Evolutionary conservation across 306 rosid species (phyloP).

Genomic region (Medicago truncatula): MtrunA17r5.0-ANR NC_053045.1:1305001-1305500

Average conservation of each 20-base stretch:
- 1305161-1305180: constrained; percentile 78
- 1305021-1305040: neutral
- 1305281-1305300: constrained; percentile 7
- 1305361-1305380: constrained; percentile 91
- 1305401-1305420: constrained; percentile 98
- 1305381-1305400: constrained; percentile 83
- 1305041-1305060: constrained; percentile 22
- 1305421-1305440: constrained; percentile 75
- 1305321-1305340: constrained; percentile 91
- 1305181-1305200: constrained; percentile 21
- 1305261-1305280: constrained; percentile 12
- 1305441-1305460: constrained; percentile 34
- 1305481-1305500: constrained; percentile 15
- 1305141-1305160: constrained; percentile 80
- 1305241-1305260: constrained; percentile 23
- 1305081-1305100: constrained; percentile 59
- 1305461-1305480: constrained; percentile 28
- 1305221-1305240: neutral
- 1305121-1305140: constrained; percentile 88
- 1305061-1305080: constrained; percentile 5
- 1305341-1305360: constrained; percentile 94
- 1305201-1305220: constrained; percentile 17
- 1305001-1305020: neutral
- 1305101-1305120: constrained; percentile 90
- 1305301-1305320: constrained; percentile 93